phyloP scores from a whole-genome alignment of 148 eudicot species.

The Vaccinium myrtillus region DNA sequence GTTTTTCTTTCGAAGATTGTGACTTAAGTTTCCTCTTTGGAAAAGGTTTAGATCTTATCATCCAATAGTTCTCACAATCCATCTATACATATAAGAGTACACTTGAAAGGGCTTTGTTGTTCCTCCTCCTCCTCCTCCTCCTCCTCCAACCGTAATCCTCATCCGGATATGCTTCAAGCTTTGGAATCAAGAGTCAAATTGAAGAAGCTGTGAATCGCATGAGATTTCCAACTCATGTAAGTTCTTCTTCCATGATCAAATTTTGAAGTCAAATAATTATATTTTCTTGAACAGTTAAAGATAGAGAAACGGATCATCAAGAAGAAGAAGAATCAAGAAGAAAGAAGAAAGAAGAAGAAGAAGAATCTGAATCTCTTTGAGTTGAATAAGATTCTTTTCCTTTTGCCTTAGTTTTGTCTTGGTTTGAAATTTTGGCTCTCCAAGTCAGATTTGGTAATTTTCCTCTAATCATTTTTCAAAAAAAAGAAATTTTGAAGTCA shows the following conservation, averaged over 20 bases:
- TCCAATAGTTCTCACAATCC: conserved; percentile 5
- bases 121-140: background rate
- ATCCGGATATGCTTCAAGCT: background rate
- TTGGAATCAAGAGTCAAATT: background rate
- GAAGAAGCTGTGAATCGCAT: conserved; percentile 8
- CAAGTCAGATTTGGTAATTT: no score
- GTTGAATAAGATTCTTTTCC: no score
- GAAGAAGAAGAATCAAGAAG: background rate
- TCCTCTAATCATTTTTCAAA: no score
- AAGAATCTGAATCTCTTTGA: no score
- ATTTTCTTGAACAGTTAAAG: background rate
- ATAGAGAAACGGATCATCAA: background rate
- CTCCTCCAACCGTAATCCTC: background rate
- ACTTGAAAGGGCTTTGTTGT: conserved; percentile 11
- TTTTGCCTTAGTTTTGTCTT: no score
- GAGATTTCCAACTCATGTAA: conserved; percentile 10
- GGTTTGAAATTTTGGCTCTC: no score
- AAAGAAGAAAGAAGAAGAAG: background rate
- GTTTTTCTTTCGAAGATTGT: background rate
- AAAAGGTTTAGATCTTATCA: background rate
- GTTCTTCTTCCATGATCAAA: conserved; percentile 3
- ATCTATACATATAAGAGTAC: conserved; percentile 6
- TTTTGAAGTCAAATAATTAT: background rate
- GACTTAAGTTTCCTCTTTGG: conserved; percentile 2
- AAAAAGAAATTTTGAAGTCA: background rate